A percentile compares a stretch with the other conserved stretches of the same genome.
Evolutionary conservation across 495 filamentous ascomycete species (phyloP).

Genomic region (Clohesyomyces aquaticus): DNA sequence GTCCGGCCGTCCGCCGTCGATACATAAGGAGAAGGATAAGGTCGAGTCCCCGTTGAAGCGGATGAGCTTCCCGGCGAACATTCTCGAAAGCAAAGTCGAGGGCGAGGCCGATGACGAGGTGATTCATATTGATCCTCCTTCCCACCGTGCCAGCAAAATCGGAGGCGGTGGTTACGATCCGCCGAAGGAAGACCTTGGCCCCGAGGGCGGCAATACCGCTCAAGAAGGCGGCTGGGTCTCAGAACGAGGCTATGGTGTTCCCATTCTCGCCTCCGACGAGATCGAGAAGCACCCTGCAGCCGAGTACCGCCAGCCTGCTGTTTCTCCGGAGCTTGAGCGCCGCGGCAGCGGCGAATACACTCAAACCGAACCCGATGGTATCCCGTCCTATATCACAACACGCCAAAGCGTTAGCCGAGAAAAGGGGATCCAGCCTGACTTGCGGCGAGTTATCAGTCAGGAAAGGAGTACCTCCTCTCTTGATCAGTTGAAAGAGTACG

Average conservation of each 20-base stretch:
- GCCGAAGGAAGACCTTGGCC: slow-evolving; percentile 51
- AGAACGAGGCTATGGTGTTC: slow-evolving; percentile 62
- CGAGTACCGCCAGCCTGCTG: slow-evolving; percentile 70
- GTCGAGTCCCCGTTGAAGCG: slow-evolving; percentile 64
- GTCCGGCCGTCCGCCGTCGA: slow-evolving; percentile 47
- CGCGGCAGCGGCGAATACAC: slow-evolving; percentile 62
- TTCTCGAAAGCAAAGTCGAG: slow-evolving; percentile 47
- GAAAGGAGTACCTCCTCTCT: slow-evolving; percentile 69
- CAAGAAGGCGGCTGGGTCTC: slow-evolving; percentile 55
- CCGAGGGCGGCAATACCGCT: slow-evolving; percentile 53
- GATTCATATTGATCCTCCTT: slow-evolving; percentile 79
- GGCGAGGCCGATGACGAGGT: slow-evolving; percentile 60
- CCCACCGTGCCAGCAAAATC: slow-evolving; percentile 63
- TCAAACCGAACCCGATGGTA: slow-evolving; percentile 46
- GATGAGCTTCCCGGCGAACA: slow-evolving; percentile 54
- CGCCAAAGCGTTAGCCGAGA: slow-evolving; percentile 66
- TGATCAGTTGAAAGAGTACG: slow-evolving; percentile 91
- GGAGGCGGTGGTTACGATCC: slow-evolving; percentile 55
- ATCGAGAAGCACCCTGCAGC: slow-evolving; percentile 73
- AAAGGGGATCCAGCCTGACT: slow-evolving; percentile 67
- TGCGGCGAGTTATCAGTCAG: slow-evolving; percentile 58
- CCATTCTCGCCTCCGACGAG: slow-evolving; percentile 92
- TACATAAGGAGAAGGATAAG: slow-evolving; percentile 51
- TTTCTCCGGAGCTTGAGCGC: slow-evolving; percentile 67
- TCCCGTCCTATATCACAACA: slow-evolving; percentile 49